Evolutionary conservation across 441 rosid species (phyloP).

Genomic region (Euphorbia celastroides): DNA sequence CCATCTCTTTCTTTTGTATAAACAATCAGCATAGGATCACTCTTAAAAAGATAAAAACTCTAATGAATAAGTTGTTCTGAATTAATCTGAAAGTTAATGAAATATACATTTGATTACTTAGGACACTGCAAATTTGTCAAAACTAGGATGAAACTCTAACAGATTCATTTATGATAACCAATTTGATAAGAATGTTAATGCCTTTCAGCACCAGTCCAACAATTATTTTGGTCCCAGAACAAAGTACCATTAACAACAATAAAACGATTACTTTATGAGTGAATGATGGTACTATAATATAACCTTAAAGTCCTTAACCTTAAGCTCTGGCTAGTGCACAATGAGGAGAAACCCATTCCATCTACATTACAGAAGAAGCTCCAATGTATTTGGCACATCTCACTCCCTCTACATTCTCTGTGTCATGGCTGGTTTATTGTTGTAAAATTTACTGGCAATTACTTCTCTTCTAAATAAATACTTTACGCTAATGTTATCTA

Average conservation of each 20-base stretch:
- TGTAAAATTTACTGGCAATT: too few species aligned
- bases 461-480: background rate
- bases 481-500: too few species aligned
- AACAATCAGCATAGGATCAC: slow-evolving; percentile 89
- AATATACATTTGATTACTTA: background rate
- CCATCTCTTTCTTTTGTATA: slow-evolving; percentile 70
- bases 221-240: background rate
- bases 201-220: background rate
- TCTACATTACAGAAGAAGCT: background rate
- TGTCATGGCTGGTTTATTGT: too few species aligned
- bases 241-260: background rate
- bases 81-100: background rate
- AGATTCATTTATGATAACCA: background rate
- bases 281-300: background rate
- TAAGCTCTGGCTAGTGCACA: background rate
- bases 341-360: background rate
- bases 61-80: background rate
- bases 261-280: background rate
- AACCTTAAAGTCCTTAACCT: background rate
- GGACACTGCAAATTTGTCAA: background rate
- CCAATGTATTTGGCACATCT: background rate
- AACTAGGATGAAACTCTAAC: background rate
- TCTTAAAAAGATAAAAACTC: slow-evolving; percentile 44
- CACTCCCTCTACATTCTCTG: background rate
- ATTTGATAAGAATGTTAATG: background rate